These are phyloP conservation scores for Stevia rebaudiana DNA, from an alignment of 140 eudicot species.

Conservation along the genomic window DNA sequence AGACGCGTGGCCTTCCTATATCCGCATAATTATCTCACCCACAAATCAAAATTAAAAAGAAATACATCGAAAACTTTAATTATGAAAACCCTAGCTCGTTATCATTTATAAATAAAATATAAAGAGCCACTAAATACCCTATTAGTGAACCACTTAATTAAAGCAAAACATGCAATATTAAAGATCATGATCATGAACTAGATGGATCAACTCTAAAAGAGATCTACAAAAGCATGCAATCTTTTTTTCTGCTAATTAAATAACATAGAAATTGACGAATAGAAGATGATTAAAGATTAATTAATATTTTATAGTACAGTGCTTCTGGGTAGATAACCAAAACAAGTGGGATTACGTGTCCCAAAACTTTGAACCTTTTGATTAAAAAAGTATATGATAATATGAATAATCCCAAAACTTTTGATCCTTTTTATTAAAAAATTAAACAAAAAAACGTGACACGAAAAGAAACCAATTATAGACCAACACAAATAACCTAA, in stretches of 20 bases:
- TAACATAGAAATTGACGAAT: slow-evolving; percentile 19
- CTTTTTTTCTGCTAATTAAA: slow-evolving; percentile 39
- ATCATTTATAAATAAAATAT: slow-evolving; percentile 8
- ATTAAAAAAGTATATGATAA: neutral
- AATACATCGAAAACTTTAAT: slow-evolving; percentile 21
- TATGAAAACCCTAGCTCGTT: slow-evolving; percentile 14
- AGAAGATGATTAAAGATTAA: slow-evolving; percentile 9
- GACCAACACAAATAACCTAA: slow-evolving; percentile 5
- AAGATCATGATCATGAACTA: slow-evolving; percentile 10
- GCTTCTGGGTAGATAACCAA: slow-evolving; percentile 35
- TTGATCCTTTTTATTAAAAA: neutral
- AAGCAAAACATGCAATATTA: slow-evolving; percentile 15
- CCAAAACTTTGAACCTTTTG: slow-evolving; percentile 19
- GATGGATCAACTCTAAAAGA: slow-evolving; percentile 36
- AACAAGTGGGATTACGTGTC: slow-evolving; percentile 39
- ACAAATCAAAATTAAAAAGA: slow-evolving; percentile 2
- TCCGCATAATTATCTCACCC: slow-evolving; percentile 32
- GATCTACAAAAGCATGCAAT: slow-evolving; percentile 37
- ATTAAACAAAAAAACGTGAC: neutral
- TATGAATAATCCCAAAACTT: slow-evolving; percentile 36
- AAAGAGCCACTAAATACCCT: slow-evolving; percentile 35
- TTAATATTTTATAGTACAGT: slow-evolving; percentile 1
- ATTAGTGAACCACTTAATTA: slow-evolving; percentile 31
- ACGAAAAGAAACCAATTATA: slow-evolving; percentile 18
- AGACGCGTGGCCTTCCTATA: slow-evolving; percentile 45